Base-by-base conservation (phyloP, 148 eudicot species). In the Pharnaceum exiguum region DNA sequence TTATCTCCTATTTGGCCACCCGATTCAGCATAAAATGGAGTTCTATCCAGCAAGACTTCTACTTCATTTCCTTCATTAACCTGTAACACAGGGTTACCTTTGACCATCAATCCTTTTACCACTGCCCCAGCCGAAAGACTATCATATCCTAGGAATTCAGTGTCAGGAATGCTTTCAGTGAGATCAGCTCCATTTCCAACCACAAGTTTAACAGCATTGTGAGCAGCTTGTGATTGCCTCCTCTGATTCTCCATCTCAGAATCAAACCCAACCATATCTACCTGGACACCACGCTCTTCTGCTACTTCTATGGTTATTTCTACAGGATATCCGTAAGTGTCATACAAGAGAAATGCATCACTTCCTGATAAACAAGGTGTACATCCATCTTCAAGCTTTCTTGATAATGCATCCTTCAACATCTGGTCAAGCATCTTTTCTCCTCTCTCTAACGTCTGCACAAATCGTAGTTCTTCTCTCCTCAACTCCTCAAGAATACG, bases 1-100 rank as follows among this genome's bases (percentile, higher is more conserved):
- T 86, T 70, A 45, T 93, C 98, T 68, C 96, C 96, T 68, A 93
- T 85, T 82, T 93, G 98, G 28, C 98, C 98, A 36, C 98, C 98
- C 37, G 98, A 93, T 73, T 93, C 98, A 59, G 98, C 98, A 79
- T 93, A 93, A 69, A 93, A 93, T 5, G 98, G 96, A 51, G 98
- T 93, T 69, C 81, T 79, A 47, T 93, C 72, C 33, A 93, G 80
- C 61, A 93, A 70, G 48, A 93, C 76, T 55, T 93, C 98, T 3
- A 93, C 96, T 65, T 85, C 89, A 71, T 54, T 83, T 71, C 98
- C 98, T 76, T 88, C 81, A 40, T 75, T 74, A 67, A 82, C 86
- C 51, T 85, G 70, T 22, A 46, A 51, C 17, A 78, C 87, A 21
- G 96, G 75, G 52, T 63, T 83, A 63, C 98, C 96, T 58, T 83